Percentiles rank a stretch among this genome's conserved stretches.
Conservation (phyloP, 768 basidiomycete genomes). For the Xerocomus spinulosus region DNA sequence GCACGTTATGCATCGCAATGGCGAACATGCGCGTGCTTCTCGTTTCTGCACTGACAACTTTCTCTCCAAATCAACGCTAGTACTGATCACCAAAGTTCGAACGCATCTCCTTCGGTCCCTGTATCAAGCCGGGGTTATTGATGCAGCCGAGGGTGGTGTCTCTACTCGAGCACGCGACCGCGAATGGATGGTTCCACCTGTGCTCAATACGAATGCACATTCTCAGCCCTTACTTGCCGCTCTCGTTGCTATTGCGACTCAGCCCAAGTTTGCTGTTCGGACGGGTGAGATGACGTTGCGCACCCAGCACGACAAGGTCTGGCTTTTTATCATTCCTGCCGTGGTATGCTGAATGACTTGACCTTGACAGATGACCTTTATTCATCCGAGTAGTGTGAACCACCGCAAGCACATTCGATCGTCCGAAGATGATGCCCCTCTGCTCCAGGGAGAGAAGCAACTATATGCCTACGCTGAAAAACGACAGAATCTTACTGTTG, state of each 20-base stretch:
- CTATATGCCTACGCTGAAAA: constrained; percentile 83
- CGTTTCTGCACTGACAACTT: constrained; percentile 83
- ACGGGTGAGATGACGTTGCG: constrained; percentile 62
- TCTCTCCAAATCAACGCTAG: constrained; percentile 77
- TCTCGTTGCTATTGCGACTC: constrained; percentile 78
- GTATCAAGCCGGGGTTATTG: constrained; percentile 76
- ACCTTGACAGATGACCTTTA: constrained; percentile 54
- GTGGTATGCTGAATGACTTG: constrained; percentile 9
- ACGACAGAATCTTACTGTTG: constrained; percentile 62
- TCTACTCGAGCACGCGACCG: constrained; percentile 30
- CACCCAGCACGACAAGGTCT: constrained; percentile 82
- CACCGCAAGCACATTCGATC: constrained; percentile 47
- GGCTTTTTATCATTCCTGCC: constrained; percentile 1
- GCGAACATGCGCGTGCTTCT: constrained; percentile 63
- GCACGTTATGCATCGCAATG: constrained; percentile 64
- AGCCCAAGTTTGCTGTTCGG: constrained; percentile 87
- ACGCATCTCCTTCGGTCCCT: constrained; percentile 71
- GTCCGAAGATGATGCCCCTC: constrained; percentile 16
- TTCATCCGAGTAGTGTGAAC: constrained; percentile 88
- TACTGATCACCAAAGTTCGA: constrained; percentile 78
- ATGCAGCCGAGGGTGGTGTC: constrained; percentile 68
- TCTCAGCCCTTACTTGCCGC: constrained; percentile 76
- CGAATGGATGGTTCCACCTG: constrained; percentile 49
- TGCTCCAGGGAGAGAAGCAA: constrained; percentile 52
- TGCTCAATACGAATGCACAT: constrained; percentile 67